A percentile compares a stretch with the other conserved stretches of the same genome.
Conservation (phyloP, 768 basidiomycete species). For the Sistotremastrum niveocremeum region DNA sequence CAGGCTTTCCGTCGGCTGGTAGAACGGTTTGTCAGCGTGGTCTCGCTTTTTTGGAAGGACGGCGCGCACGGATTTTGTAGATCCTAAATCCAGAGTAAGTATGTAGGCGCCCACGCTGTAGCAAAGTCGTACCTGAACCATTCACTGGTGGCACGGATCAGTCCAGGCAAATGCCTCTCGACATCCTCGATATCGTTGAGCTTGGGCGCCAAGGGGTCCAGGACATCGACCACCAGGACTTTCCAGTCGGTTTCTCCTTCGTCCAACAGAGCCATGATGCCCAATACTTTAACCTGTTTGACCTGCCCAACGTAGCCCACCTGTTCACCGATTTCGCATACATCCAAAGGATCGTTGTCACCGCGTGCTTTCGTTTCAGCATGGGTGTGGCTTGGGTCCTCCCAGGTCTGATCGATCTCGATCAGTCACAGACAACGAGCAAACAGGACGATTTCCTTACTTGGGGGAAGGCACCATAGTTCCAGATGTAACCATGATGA, state of each 20-base stretch:
- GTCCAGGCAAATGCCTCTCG: constrained; percentile 91
- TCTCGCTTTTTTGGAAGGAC: neutral
- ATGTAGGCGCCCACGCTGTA: neutral
- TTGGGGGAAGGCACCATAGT: constrained; percentile 99
- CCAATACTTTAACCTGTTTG: constrained; percentile 99
- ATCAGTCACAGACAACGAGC: constrained; percentile 2
- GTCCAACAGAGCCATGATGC: constrained; percentile 98
- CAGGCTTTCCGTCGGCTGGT: constrained; percentile 75
- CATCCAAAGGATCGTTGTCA: constrained; percentile 98
- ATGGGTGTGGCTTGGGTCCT: constrained; percentile 77
- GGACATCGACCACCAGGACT: constrained; percentile 93
- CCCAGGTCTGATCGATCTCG: constrained; percentile 69
- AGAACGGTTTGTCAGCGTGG: neutral
- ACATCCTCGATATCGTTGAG: constrained; percentile 99
- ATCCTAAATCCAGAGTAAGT: constrained; percentile 35
- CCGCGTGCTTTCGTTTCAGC: constrained; percentile 98
- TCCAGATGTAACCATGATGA: constrained; percentile 99
- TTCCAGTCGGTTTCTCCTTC: constrained; percentile 99
- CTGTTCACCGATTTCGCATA: constrained; percentile 98
- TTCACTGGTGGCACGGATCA: constrained; percentile 95
- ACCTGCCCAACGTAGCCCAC: constrained; percentile 94
- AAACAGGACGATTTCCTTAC: constrained; percentile 24
- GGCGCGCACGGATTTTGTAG: constrained; percentile 61
- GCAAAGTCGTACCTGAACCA: constrained; percentile 75
- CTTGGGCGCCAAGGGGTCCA: constrained; percentile 89